Conservation (phyloP, 2,329 filamentous ascomycete species). For the Ophiostoma ulmi region DNA sequence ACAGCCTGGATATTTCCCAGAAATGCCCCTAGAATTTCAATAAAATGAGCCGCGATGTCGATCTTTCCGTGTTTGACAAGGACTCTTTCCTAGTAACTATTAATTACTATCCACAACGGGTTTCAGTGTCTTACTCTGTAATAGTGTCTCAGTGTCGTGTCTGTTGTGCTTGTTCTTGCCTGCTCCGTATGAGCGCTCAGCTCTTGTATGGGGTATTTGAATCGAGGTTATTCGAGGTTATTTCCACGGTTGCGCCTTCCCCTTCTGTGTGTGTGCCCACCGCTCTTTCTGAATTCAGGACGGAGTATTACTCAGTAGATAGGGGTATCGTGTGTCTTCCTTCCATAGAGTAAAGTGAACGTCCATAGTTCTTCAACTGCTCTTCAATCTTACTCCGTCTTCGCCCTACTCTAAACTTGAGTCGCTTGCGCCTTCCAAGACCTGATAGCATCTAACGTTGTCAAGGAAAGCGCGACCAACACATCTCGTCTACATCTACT, state of each 20-base stretch:
- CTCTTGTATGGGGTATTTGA: background rate
- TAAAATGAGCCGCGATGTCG: background rate
- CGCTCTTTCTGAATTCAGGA: background rate
- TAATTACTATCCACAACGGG: background rate
- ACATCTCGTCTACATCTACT: background rate
- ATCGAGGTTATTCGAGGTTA: background rate
- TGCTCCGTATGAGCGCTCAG: background rate
- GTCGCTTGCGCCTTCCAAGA: slow-evolving; percentile 4
- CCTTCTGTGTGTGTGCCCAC: background rate
- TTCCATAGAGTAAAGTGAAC: background rate
- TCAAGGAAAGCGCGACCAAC: slow-evolving; percentile 7
- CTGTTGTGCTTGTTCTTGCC: background rate
- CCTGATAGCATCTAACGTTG: background rate
- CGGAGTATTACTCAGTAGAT: background rate
- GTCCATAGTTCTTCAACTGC: too few relatives aligned
- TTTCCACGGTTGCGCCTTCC: background rate
- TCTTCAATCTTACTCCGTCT: background rate
- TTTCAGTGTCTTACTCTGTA: background rate
- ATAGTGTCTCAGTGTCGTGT: background rate
- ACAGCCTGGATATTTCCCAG: background rate
- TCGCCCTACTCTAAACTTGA: background rate
- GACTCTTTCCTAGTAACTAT: too few relatives aligned
- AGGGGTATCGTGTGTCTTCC: slow-evolving; percentile 1
- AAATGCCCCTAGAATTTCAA: background rate
- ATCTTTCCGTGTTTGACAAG: background rate